These are phyloP conservation scores for Perkinsus olseni DNA, from an alignment of 169 alveolate genomes.

Conservation along the genomic window DNA sequence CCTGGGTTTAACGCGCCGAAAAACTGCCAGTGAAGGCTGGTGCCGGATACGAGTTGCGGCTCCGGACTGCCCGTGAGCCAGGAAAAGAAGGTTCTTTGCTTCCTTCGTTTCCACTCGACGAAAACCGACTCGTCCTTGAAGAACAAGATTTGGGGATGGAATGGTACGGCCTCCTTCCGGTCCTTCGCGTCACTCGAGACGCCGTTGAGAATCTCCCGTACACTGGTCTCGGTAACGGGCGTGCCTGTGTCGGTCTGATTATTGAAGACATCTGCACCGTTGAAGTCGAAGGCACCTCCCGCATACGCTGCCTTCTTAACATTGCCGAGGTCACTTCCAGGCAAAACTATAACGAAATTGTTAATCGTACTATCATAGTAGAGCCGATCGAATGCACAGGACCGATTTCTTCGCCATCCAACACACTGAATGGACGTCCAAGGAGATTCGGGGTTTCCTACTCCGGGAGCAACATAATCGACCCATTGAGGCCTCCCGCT, in stretches of 20 bases:
- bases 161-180: not conserved
- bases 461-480: too few species aligned
- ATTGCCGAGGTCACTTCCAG: not conserved
- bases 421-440: not conserved
- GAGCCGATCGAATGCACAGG: not conserved
- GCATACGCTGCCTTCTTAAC: not conserved
- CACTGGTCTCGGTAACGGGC: not conserved
- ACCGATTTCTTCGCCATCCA: not conserved
- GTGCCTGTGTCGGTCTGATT: not conserved
- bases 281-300: not conserved
- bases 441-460: too few species aligned
- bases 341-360: not conserved
- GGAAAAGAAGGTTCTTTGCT: not conserved
- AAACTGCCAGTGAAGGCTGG: not conserved
- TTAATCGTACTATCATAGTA: not conserved
- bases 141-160: not conserved
- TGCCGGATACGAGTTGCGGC: not conserved
- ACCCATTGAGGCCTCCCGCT: too few species aligned
- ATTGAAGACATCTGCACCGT: not conserved
- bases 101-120: not conserved
- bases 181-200: not conserved
- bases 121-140: not conserved
- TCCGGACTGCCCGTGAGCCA: not conserved
- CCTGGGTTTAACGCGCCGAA: not conserved
- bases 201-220: not conserved